phyloP scores from a whole-genome alignment of 1,284 basidiomycete genomes.

The Coniferiporia sulphurascens region DNA sequence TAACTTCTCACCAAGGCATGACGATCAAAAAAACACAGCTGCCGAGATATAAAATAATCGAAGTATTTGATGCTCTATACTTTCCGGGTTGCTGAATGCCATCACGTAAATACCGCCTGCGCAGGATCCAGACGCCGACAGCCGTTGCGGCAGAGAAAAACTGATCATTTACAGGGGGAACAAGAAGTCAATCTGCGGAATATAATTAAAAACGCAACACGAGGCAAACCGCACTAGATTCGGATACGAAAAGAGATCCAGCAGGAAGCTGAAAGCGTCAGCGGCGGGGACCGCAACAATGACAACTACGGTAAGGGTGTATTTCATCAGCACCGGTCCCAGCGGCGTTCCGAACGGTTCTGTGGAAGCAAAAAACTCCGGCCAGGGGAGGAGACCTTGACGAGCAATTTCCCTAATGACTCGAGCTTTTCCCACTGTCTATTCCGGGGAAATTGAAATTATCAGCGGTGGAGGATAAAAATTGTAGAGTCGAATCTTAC shows the following conservation, averaged over 20 bases:
- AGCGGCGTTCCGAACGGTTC: conserved; percentile 43
- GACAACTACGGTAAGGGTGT: conserved; percentile 44
- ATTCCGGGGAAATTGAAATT: conserved; percentile 17
- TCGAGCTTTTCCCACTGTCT: conserved; percentile 42
- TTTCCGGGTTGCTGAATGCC: conserved; percentile 22
- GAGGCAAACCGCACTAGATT: conserved; percentile 21
- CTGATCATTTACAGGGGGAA: conserved; percentile 10
- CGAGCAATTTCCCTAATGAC: conserved; percentile 38
- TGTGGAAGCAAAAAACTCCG: conserved; percentile 39
- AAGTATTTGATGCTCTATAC: conserved; percentile 38
- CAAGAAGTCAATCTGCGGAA: background rate
- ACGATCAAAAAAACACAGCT: conserved; percentile 40
- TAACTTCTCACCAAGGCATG: conserved; percentile 23
- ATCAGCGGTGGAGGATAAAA: background rate
- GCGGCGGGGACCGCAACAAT: conserved; percentile 49
- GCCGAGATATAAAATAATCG: conserved; percentile 33
- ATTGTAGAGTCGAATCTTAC: conserved; percentile 15
- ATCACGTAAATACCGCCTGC: conserved; percentile 26
- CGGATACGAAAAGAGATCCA: conserved; percentile 27
- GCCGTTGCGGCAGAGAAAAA: conserved; percentile 38
- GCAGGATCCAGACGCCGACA: conserved; percentile 38
- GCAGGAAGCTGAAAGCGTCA: conserved; percentile 48
- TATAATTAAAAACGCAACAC: background rate
- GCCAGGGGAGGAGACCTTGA: conserved; percentile 39
- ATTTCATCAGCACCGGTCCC: conserved; percentile 42